Conservation (phyloP, 2,329 filamentous ascomycete genomes). For the Colletotrichum ledebouriae region DNA sequence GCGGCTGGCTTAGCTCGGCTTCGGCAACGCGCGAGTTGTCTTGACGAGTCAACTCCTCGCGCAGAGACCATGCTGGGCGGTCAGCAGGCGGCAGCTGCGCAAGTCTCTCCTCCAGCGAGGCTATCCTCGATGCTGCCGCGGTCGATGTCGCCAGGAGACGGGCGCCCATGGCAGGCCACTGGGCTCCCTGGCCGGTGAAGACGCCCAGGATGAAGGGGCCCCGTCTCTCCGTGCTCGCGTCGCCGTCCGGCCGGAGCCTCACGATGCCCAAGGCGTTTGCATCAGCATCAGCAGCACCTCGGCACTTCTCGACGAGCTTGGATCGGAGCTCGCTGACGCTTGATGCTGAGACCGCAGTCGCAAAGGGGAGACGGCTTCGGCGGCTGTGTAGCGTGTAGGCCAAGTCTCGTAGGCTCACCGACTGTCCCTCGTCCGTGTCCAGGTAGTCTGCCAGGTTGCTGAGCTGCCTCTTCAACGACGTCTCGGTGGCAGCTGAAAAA, state of each 20-base stretch:
- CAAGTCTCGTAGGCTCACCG: neutral
- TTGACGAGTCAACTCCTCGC: neutral
- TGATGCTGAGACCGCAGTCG: constrained; percentile 25
- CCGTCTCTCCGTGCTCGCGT: neutral
- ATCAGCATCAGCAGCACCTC: neutral
- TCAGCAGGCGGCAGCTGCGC: neutral
- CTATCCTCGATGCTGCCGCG: neutral
- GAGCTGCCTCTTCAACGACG: neutral
- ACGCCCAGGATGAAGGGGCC: neutral
- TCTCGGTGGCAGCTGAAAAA: neutral
- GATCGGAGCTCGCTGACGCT: neutral
- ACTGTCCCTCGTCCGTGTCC: neutral
- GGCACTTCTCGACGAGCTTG: neutral
- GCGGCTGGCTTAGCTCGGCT: neutral
- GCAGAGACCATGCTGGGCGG: neutral
- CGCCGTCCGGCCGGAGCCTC: neutral
- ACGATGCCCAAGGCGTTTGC: neutral
- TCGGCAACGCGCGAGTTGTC: neutral
- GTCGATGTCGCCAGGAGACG: neutral
- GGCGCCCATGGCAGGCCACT: neutral
- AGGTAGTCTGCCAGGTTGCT: neutral
- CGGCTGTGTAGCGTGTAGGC: neutral
- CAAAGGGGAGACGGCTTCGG: neutral
- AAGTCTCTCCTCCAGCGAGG: neutral
- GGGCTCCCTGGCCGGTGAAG: neutral